Percentiles rank a stretch among this genome's conserved stretches.
phyloP scores from a whole-genome alignment of 345 rosid species.

The Eucalyptus guilfoylei region DNA sequence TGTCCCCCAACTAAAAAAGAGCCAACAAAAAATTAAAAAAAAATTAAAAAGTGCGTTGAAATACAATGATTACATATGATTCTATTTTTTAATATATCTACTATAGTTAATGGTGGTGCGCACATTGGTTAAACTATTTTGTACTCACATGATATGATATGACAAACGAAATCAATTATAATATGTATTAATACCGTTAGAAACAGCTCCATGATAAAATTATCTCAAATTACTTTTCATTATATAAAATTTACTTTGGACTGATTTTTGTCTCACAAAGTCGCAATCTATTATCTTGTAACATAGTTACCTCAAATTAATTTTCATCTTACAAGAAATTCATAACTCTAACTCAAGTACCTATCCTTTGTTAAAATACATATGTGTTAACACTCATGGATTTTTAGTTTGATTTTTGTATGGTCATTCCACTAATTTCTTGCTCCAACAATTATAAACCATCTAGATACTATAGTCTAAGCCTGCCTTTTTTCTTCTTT shows the following conservation, averaged over 20 bases:
- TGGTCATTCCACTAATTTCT: neutral
- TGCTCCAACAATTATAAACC: neutral
- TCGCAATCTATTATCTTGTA: accelerated
- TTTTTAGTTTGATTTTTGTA: neutral
- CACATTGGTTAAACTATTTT: neutral
- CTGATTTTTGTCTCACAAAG: accelerated
- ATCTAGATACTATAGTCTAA: neutral
- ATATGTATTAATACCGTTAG: neutral
- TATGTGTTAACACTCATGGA: accelerated
- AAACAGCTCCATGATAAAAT: neutral
- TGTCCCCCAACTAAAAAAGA: neutral
- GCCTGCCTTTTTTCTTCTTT: neutral
- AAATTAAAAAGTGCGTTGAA: neutral
- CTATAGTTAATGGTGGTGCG: neutral
- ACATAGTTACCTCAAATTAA: accelerated
- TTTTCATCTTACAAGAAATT: neutral
- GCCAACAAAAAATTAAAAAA: neutral
- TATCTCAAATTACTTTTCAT: neutral
- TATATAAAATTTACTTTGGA: neutral
- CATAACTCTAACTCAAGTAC: accelerated
- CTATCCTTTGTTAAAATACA: neutral
- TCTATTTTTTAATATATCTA: neutral
- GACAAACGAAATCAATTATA: neutral
- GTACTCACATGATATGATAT: neutral
- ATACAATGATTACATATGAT: neutral